A percentile compares a stretch with the other conserved stretches of the same genome.
Conservation (phyloP, 1,139 yeast genomes). For the Debaryomyces singareniensis region DNA sequence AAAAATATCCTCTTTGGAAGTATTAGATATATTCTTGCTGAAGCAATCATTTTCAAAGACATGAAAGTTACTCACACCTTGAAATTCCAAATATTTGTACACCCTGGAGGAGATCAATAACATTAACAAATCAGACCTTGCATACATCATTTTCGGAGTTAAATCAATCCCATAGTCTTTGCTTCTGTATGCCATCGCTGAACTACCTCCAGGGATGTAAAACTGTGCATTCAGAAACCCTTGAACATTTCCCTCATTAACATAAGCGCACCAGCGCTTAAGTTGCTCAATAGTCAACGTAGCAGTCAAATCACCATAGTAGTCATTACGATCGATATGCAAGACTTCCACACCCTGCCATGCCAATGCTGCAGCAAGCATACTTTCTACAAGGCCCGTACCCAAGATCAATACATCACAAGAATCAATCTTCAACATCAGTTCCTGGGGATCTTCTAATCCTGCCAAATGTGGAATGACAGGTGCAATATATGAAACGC, state of each 20-base stretch:
- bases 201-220: constrained; percentile 58
- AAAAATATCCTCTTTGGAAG: constrained; percentile 85
- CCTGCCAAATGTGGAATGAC: constrained; percentile 81
- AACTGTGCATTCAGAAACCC: constrained; percentile 57
- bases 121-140: constrained; percentile 77
- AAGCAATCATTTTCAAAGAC: constrained; percentile 87
- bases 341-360: constrained; percentile 94
- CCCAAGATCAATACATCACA: constrained; percentile 90
- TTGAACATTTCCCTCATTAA: constrained; percentile 44
- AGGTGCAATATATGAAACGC: constrained; percentile 41
- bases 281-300: constrained; percentile 82
- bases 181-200: constrained; percentile 44
- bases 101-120: constrained; percentile 79
- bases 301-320: constrained; percentile 86
- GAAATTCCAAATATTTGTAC: constrained; percentile 86
- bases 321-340: constrained; percentile 76
- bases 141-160: constrained; percentile 83
- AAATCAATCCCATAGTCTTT: constrained; percentile 83
- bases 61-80: constrained; percentile 81
- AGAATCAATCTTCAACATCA: constrained; percentile 45
- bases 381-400: constrained; percentile 84
- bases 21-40: constrained; percentile 66
- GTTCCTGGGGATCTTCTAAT: constrained; percentile 57
- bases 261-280: constrained; percentile 71
- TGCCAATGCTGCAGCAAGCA: constrained; percentile 87